Conservation (phyloP, 2,329 filamentous ascomycete species). For the Aureobasidium pullulans region DNA sequence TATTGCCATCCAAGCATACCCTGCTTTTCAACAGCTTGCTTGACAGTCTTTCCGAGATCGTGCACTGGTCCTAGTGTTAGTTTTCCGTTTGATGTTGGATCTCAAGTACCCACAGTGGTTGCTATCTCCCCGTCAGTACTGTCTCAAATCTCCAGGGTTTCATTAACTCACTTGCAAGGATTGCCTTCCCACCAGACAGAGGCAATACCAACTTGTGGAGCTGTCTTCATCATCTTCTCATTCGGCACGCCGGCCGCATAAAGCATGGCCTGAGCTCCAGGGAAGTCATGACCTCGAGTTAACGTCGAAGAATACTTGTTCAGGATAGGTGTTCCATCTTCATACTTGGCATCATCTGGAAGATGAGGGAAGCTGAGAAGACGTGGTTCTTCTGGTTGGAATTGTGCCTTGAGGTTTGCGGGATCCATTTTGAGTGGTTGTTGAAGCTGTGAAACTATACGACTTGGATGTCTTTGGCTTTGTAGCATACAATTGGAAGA, state of each 20-base stretch:
- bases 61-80: constrained; percentile 48
- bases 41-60: constrained; percentile 81
- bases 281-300: constrained; percentile 81
- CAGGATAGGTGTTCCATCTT: constrained; percentile 56
- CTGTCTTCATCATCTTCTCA: constrained; percentile 76
- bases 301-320: constrained; percentile 82
- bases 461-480: background rate
- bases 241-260: constrained; percentile 87
- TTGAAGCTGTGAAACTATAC: background rate
- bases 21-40: constrained; percentile 69
- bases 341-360: constrained; percentile 36
- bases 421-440: constrained; percentile 27
- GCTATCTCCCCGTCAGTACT: constrained; percentile 25
- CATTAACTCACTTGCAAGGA: constrained; percentile 70
- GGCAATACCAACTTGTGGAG: constrained; percentile 82
- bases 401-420: constrained; percentile 29
- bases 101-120: constrained; percentile 40
- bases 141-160: too few relatives aligned
- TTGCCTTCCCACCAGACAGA: constrained; percentile 98
- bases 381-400: constrained; percentile 36
- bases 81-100: background rate
- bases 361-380: constrained; percentile 53
- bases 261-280: constrained; percentile 90
- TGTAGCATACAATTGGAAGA: background rate
- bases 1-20: constrained; percentile 94